phyloP scores from a whole-genome alignment of 306 rosid genomes.

The Fragaria iinumae region DNA sequence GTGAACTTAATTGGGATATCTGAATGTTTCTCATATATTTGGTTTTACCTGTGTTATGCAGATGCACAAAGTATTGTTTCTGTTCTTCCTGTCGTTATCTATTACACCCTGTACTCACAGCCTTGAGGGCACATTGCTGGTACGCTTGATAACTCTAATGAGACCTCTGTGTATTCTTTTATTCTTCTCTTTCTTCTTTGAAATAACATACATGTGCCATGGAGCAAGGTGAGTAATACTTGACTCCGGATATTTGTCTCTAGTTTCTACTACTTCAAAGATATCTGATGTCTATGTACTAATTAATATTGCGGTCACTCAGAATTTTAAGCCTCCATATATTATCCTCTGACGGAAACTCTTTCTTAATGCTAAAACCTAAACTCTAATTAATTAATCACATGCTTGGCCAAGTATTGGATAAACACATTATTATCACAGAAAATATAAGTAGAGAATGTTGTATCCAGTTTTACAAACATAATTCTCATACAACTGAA shows the following conservation, averaged over 20 bases:
- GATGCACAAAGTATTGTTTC: slow-evolving; percentile 12
- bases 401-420: neutral
- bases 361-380: neutral
- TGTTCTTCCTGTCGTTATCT: slow-evolving; percentile 7
- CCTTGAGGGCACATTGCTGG: slow-evolving; percentile 15
- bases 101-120: slow-evolving; percentile 10
- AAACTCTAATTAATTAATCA: neutral
- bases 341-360: neutral
- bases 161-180: neutral
- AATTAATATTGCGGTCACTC: neutral
- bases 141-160: neutral
- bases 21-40: neutral
- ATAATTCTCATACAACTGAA: neutral
- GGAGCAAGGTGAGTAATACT: neutral
- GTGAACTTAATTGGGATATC: neutral
- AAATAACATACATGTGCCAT: neutral
- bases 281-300: neutral
- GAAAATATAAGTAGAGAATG: neutral
- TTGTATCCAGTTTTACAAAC: neutral
- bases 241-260: neutral
- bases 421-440: neutral
- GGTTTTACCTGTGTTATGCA: neutral
- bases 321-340: neutral
- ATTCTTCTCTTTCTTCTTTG: neutral
- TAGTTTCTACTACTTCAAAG: neutral